Evolutionary conservation across 2,329 filamentous ascomycete genomes (phyloP).

Genomic region (Neurospora sp.): DNA sequence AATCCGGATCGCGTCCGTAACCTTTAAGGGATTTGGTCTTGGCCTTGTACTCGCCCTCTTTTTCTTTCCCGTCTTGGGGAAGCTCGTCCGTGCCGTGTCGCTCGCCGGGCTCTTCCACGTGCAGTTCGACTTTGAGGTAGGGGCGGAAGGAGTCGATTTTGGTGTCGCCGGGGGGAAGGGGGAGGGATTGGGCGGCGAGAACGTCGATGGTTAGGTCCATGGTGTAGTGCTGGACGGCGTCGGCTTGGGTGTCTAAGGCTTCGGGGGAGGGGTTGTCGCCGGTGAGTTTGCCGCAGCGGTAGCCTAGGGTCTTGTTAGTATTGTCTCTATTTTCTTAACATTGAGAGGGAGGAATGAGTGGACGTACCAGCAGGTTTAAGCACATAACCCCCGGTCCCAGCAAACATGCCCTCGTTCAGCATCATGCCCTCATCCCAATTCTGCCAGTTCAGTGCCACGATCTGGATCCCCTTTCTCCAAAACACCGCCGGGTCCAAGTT

Average conservation of each 20-base stretch:
- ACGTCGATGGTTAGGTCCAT: conserved; percentile 66
- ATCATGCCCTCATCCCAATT: conserved; percentile 87
- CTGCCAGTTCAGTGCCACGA: conserved; percentile 93
- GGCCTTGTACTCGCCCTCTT: conserved; percentile 44
- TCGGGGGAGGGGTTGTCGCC: conserved; percentile 4
- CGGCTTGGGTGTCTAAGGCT: conserved; percentile 13
- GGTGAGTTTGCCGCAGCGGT: conserved; percentile 15
- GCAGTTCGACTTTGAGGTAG: conserved; percentile 76
- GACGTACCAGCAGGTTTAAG: conserved; percentile 63
- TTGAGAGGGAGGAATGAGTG: neutral
- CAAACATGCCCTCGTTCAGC: conserved; percentile 91
- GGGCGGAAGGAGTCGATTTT: conserved; percentile 55
- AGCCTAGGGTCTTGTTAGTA: conserved; percentile 15
- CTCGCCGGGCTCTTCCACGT: conserved; percentile 59
- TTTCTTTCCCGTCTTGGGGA: conserved; percentile 36
- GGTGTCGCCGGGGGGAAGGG: conserved; percentile 47
- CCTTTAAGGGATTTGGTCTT: conserved; percentile 49
- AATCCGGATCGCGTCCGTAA: conserved; percentile 45
- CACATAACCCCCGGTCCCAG: conserved; percentile 72
- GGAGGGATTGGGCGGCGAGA: conserved; percentile 66
- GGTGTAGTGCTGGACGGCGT: conserved; percentile 40
- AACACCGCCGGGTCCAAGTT: conserved; percentile 79
- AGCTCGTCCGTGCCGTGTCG: conserved; percentile 31
- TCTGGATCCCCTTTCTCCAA: conserved; percentile 83
- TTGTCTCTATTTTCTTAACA: too few relatives aligned